Base-by-base conservation (phyloP, 495 filamentous ascomycete species). In the Daldinia decipiens region DNA sequence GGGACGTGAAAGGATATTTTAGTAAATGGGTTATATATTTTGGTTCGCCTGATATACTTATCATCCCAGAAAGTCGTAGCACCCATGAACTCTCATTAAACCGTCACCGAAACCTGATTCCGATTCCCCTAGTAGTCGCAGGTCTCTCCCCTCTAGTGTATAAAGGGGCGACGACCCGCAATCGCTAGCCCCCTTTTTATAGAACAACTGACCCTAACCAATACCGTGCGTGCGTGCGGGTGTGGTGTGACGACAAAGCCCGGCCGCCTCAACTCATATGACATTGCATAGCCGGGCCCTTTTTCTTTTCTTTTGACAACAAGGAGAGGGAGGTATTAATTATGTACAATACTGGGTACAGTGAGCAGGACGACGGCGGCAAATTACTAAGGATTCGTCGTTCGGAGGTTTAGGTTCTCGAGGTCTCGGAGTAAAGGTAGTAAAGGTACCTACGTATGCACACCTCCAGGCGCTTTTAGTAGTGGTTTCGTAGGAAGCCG, bases 321-420 rank as follows among this genome's bases (percentile, higher is more conserved):
- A 71, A 68, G 43, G 61, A 73, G 62, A 73, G 31, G 60, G 65
- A 65, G 65, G 65, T 43, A 55, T 68, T 65, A 61, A 61, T 55
- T 73, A 68, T 73, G 60, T 73, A 73, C 70, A 73, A 45, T 68
- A 68, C 65, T 73, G 65, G 65, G 60, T 72, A 72, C 63, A 72
- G 39, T 17, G 69, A 59, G 53, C 39, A 63, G 40, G 70, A 68
- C 51, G 56, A 69, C 13, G 11, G 54, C 32, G 54, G 36, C 52
- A 17, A 59, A 60, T 72, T 67, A 60, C 29, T 59, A 51, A 60
- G 50, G 38, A 59, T 59, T 67, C 62, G 29, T 67, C 59, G 59
- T 71, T 59, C 31, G n/a, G 58, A 55, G 53, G 34, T 59, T 31
- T n/a, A 31, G 38, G 36, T 55, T 51, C 55, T 53, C 31, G 0